A percentile compares a stretch with the other conserved stretches of the same genome.
Conservation (phyloP, 495 filamentous ascomycete genomes). For the Lepidopterella palustris region DNA sequence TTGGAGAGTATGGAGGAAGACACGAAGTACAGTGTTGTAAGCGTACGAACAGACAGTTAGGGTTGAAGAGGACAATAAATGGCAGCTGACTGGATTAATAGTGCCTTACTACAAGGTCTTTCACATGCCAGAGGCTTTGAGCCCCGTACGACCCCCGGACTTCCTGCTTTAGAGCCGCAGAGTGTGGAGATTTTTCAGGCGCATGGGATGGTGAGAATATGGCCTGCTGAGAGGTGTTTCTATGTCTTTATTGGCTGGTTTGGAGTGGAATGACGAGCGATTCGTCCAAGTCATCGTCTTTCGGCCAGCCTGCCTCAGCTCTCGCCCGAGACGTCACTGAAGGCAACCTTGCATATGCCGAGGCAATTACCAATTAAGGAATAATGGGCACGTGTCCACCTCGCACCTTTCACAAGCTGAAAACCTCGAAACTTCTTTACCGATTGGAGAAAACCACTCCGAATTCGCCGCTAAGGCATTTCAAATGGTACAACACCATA, state of each 20-base stretch:
- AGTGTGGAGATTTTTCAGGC: not conserved
- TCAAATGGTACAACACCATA: not conserved
- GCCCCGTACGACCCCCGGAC: not conserved
- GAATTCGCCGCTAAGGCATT: not conserved
- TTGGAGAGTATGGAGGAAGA: constrained; percentile 23
- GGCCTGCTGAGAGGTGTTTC: not conserved
- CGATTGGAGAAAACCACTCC: not conserved
- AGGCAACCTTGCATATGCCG: not conserved
- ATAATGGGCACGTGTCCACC: not conserved
- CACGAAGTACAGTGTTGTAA: constrained; percentile 3
- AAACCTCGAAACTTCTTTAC: not conserved
- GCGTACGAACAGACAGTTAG: constrained; percentile 3
- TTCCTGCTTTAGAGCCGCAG: not conserved
- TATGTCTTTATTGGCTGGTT: not conserved
- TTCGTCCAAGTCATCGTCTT: too few species aligned
- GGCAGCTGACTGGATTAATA: constrained; percentile 4
- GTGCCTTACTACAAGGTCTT: not conserved
- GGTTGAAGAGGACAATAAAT: constrained; percentile 2
- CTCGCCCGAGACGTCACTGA: not conserved
- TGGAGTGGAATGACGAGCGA: not conserved
- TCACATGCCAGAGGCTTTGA: not conserved
- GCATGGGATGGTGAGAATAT: not conserved
- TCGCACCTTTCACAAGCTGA: not conserved
- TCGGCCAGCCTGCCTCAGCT: not conserved
- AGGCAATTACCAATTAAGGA: not conserved